phyloP scores from a whole-genome alignment of 352 stramenopile species.

The Globisporangium nagaii region DNA sequence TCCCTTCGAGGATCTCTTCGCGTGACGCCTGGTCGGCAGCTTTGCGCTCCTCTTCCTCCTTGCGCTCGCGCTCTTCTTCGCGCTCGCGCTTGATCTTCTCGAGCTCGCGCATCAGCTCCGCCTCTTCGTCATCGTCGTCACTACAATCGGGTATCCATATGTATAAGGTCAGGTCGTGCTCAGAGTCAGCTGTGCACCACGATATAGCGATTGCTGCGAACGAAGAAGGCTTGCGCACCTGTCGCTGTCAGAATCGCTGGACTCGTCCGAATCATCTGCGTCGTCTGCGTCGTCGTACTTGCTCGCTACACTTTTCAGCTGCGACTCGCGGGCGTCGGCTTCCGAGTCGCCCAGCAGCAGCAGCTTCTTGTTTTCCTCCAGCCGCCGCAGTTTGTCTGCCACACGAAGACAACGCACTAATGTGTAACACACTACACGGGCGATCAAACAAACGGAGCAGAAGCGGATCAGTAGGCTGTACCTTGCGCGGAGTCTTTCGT shows the following conservation, averaged over 20 bases:
- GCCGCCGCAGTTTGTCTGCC: slow-evolving; percentile 52
- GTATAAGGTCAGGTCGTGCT: no score
- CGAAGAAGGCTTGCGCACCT: slow-evolving; percentile 18
- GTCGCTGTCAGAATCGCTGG: slow-evolving; percentile 73
- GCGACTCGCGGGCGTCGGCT: slow-evolving; percentile 66
- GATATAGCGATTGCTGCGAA: background rate
- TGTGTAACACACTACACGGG: background rate
- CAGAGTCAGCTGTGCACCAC: background rate
- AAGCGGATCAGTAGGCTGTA: slow-evolving; percentile 29
- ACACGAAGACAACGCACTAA: background rate
- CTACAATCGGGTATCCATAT: no score
- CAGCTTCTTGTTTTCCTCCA: slow-evolving; percentile 84
- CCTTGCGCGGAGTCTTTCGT: slow-evolving; percentile 78
- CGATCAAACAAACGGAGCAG: no score
- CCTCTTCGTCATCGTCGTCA: slow-evolving; percentile 96
- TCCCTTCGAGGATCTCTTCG: slow-evolving; percentile 92
- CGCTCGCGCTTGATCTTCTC: slow-evolving; percentile 98
- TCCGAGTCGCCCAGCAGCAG: slow-evolving; percentile 71
- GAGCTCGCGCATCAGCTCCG: slow-evolving; percentile 94
- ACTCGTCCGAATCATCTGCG: slow-evolving; percentile 53
- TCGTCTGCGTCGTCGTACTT: slow-evolving; percentile 91
- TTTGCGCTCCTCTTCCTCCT: slow-evolving; percentile 84
- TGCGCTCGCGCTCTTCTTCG: slow-evolving; percentile 88
- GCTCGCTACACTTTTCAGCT: slow-evolving; percentile 83
- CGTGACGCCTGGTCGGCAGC: slow-evolving; percentile 75